phyloP scores from a whole-genome alignment of 2,329 filamentous ascomycete species.

The Diplodia scrobiculata region DNA sequence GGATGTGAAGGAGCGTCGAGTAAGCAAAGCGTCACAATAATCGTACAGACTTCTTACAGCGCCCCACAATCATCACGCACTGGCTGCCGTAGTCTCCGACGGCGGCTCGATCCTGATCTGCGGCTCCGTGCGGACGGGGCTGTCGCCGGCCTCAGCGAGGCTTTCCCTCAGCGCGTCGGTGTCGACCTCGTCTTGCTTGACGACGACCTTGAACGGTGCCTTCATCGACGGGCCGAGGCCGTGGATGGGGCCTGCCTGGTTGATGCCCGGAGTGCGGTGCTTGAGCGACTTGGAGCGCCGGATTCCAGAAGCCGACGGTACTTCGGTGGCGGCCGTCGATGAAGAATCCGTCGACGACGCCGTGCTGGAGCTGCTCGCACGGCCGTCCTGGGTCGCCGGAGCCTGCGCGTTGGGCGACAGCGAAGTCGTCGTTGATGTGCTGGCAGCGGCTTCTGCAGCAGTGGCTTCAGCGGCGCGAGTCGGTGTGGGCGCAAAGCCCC shows the following conservation, averaged over 20 bases:
- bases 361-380: constrained; percentile 20
- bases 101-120: constrained; percentile 27
- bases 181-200: constrained; percentile 40
- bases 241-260: constrained; percentile 45
- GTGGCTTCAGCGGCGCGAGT: constrained; percentile 25
- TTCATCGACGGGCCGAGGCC: constrained; percentile 43
- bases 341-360: constrained; percentile 1
- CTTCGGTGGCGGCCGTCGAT: constrained; percentile 3
- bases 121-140: constrained; percentile 22
- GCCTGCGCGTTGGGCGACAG: constrained; percentile 19
- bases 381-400: constrained; percentile 9
- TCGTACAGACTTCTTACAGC: constrained; percentile 8
- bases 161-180: constrained; percentile 45
- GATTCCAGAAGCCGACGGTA: constrained; percentile 3
- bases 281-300: constrained; percentile 15
- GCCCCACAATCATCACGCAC: constrained; percentile 17
- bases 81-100: constrained; percentile 20
- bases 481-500: constrained; percentile 55
- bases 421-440: constrained; percentile 30
- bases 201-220: constrained; percentile 41
- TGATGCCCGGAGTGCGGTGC: constrained; percentile 42
- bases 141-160: constrained; percentile 35
- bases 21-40: not conserved
- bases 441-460: constrained; percentile 9
- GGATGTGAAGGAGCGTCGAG: not conserved